Evolutionary conservation across 805 yeast genomes (phyloP).

Genomic region (Candida yuanshanica): DNA sequence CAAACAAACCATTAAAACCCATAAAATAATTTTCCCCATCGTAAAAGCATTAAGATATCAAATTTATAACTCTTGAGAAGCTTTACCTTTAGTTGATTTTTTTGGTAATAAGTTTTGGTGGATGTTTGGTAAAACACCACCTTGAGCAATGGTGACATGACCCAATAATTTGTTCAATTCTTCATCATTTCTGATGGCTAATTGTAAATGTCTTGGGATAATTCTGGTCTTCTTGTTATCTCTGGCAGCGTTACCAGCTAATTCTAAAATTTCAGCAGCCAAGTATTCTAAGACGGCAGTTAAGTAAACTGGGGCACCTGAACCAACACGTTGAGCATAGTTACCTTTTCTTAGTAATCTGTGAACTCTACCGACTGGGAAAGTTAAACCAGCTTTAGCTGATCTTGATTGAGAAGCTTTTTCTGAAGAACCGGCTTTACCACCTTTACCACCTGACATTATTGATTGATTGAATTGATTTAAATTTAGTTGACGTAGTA

Average conservation of each 20-base stretch:
- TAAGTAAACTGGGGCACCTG: conserved; percentile 98
- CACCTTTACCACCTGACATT: conserved; percentile 73
- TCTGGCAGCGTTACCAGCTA: conserved; percentile 99
- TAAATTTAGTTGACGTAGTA: not conserved
- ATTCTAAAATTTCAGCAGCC: conserved; percentile 96
- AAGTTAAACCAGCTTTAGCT: conserved; percentile 96
- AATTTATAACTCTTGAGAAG: conserved; percentile 57
- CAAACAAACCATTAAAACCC: not conserved
- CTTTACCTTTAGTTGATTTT: conserved; percentile 54
- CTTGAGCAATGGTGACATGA: conserved; percentile 96
- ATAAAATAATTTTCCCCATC: conserved; percentile 1
- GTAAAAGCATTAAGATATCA: not conserved
- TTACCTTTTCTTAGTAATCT: conserved; percentile 94
- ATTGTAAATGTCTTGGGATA: conserved; percentile 96
- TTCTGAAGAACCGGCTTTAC: conserved; percentile 91
- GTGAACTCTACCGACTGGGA: conserved; percentile 99
- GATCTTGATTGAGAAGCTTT: conserved; percentile 98
- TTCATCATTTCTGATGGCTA: conserved; percentile 98
- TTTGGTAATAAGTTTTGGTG: conserved; percentile 90
- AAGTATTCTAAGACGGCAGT: conserved; percentile 96
- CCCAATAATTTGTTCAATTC: conserved; percentile 91
- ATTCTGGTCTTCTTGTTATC: conserved; percentile 99
- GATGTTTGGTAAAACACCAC: conserved; percentile 99
- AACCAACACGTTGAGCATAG: conserved; percentile 98
- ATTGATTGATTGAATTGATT: conserved; percentile 10